Evolutionary conservation across 2,329 filamentous ascomycete species (phyloP).

Genomic region (Fusarium tanahbumbuense): DNA sequence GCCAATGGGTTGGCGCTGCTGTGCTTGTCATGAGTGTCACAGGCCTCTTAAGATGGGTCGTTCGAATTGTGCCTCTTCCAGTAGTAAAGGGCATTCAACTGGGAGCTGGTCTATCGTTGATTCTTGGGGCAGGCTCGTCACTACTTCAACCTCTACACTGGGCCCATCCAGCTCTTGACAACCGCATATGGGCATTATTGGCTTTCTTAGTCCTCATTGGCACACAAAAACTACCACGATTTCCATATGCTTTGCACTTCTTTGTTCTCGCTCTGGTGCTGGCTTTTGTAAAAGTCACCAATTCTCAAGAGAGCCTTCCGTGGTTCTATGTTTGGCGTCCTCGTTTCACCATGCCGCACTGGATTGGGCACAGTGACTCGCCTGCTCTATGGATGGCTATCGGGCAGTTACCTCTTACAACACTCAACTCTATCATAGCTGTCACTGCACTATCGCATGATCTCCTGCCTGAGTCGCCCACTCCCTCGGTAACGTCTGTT

Average conservation of each 20-base stretch:
- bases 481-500: slow-evolving; percentile 79
- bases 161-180: slow-evolving; percentile 77
- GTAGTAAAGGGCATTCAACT: slow-evolving; percentile 96
- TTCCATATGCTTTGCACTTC: slow-evolving; percentile 83
- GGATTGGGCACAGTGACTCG: slow-evolving; percentile 47
- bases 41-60: slow-evolving; percentile 80
- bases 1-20: slow-evolving; percentile 76
- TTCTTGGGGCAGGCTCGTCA: slow-evolving; percentile 78
- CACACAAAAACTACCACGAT: slow-evolving; percentile 71
- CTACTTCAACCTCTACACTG: slow-evolving; percentile 77
- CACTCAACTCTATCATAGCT: slow-evolving; percentile 91
- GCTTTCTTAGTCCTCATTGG: slow-evolving; percentile 78
- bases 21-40: slow-evolving; percentile 83
- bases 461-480: slow-evolving; percentile 74
- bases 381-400: slow-evolving; percentile 71
- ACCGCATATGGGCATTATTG: slow-evolving; percentile 79
- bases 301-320: slow-evolving; percentile 56
- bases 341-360: slow-evolving; percentile 52
- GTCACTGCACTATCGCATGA: slow-evolving; percentile 83
- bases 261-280: slow-evolving; percentile 77
- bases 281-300: slow-evolving; percentile 60
- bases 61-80: slow-evolving; percentile 80
- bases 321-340: slow-evolving; percentile 72
- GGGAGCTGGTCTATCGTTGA: slow-evolving; percentile 85
- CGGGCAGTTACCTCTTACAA: slow-evolving; percentile 89